Conservation (phyloP, 768 basidiomycete genomes). For the Arthromyces matolae region DNA sequence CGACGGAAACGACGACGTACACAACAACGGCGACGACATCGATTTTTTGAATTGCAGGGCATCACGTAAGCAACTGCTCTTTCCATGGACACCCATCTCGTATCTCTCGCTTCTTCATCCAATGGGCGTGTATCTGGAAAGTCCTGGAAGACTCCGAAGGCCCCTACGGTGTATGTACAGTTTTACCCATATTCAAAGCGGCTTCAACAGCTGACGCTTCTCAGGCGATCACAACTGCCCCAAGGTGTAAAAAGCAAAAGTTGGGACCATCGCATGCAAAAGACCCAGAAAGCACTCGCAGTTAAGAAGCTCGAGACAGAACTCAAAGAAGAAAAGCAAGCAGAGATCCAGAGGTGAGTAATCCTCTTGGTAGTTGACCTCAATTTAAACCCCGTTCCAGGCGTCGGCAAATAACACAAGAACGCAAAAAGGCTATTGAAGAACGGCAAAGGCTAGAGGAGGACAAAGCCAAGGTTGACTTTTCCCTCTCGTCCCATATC, state of each 20-base stretch:
- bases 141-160: slow-evolving; percentile 55
- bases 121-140: slow-evolving; percentile 70
- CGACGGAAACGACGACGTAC: neutral
- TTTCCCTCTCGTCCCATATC: neutral
- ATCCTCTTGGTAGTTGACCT: neutral
- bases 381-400: slow-evolving; percentile 31
- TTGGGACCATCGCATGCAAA: slow-evolving; percentile 69
- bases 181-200: no score
- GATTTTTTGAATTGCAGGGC: neutral
- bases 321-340: slow-evolving; percentile 72
- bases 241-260: slow-evolving; percentile 59
- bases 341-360: slow-evolving; percentile 59
- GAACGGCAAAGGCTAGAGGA: slow-evolving; percentile 68
- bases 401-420: slow-evolving; percentile 61
- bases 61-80: slow-evolving; percentile 7
- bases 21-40: neutral
- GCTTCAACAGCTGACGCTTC: slow-evolving; percentile 10
- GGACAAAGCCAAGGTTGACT: slow-evolving; percentile 55
- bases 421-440: slow-evolving; percentile 69
- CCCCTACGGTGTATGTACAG: slow-evolving; percentile 45
- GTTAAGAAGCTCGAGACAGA: slow-evolving; percentile 72
- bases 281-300: slow-evolving; percentile 60
- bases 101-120: slow-evolving; percentile 52
- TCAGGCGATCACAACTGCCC: slow-evolving; percentile 67
- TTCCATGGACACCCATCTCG: slow-evolving; percentile 15